Evolutionary conservation across 108 stramenopile species (phyloP).

Genomic region (Halocafeteria seosinensis): DNA sequence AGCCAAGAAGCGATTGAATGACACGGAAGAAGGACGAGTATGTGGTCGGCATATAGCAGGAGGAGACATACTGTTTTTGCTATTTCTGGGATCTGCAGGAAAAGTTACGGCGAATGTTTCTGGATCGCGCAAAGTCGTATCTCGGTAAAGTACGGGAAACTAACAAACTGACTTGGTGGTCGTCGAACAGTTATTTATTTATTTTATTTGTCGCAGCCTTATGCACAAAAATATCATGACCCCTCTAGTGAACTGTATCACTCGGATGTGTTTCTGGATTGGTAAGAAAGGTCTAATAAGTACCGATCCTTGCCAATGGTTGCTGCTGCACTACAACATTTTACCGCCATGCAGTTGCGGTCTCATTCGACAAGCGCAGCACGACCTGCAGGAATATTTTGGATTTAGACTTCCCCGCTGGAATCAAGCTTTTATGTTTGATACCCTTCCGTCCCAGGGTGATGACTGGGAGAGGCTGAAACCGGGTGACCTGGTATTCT

Average conservation of each 20-base stretch:
- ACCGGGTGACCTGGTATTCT: background rate
- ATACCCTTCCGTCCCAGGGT: background rate
- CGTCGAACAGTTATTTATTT: background rate
- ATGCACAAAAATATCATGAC: background rate
- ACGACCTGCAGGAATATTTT: background rate
- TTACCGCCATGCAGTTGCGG: background rate
- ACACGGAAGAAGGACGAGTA: too few relatives aligned
- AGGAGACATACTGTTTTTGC: too few relatives aligned
- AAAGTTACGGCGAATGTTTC: background rate
- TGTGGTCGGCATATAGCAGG: too few relatives aligned
- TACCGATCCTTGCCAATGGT: background rate
- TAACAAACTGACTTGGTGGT: background rate
- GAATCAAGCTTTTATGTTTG: background rate
- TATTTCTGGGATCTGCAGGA: too few relatives aligned
- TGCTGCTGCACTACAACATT: background rate
- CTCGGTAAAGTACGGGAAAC: background rate
- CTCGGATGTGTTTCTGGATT: background rate
- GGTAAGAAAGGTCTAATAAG: background rate
- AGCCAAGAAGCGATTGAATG: too few relatives aligned
- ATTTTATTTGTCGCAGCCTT: background rate
- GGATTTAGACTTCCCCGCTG: background rate
- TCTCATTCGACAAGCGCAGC: background rate
- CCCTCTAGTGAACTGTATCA: background rate
- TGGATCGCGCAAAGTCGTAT: background rate
- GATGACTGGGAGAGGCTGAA: too few relatives aligned